These are phyloP conservation scores for Lactifluus hygrophoroides DNA, from an alignment of 768 basidiomycete species.

Conservation along the genomic window DNA sequence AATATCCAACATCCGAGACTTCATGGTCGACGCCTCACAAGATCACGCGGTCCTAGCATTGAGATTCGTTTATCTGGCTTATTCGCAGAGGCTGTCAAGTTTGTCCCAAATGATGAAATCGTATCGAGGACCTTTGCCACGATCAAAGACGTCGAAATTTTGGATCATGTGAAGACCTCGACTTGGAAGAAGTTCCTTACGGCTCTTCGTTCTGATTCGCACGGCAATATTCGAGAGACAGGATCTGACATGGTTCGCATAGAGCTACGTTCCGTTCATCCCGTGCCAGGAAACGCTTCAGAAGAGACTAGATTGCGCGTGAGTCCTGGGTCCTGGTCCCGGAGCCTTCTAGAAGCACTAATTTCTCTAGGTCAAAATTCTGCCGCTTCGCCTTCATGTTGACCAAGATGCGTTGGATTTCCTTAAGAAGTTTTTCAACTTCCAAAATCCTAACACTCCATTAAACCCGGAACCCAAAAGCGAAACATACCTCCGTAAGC, in stretches of 20 bases:
- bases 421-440: constrained; percentile 91
- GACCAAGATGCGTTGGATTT: constrained; percentile 99
- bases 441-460: constrained; percentile 52
- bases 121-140: constrained; percentile 62
- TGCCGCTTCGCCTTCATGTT: constrained; percentile 86
- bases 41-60: constrained; percentile 74
- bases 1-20: neutral
- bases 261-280: constrained; percentile 67
- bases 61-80: constrained; percentile 70
- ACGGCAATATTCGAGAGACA: constrained; percentile 84
- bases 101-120: constrained; percentile 42
- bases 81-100: constrained; percentile 59
- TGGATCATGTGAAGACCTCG: constrained; percentile 96
- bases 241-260: constrained; percentile 91
- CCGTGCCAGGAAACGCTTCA: constrained; percentile 53
- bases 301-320: constrained; percentile 78
- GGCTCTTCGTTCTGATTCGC: constrained; percentile 71
- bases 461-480: constrained; percentile 31
- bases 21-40: constrained; percentile 47
- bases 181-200: constrained; percentile 98
- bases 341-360: constrained; percentile 1
- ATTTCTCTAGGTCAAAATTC: constrained; percentile 63
- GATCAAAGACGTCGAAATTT: constrained; percentile 71
- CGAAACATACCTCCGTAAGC: constrained; percentile 70
- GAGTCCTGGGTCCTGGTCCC: constrained; percentile 25